phyloP scores from a whole-genome alignment of 345 rosid species.

The Noccaea bulbosa region DNA sequence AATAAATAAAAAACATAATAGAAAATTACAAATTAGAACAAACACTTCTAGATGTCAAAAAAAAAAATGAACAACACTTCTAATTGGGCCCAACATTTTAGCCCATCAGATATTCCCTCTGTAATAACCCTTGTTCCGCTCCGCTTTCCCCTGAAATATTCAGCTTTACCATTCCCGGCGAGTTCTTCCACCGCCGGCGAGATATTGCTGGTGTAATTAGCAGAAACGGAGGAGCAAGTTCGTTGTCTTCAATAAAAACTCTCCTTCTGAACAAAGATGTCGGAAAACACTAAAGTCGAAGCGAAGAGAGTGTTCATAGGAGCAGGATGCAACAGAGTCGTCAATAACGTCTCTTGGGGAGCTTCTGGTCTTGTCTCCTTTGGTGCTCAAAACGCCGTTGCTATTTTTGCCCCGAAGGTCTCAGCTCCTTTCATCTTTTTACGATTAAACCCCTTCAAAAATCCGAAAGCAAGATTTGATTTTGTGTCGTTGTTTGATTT shows the following conservation, averaged over 20 bases:
- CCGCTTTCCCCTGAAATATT: conserved; percentile 8
- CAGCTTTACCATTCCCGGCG: conserved; percentile 1
- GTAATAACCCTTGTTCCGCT: conserved; percentile 2
- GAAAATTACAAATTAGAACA: too few species aligned
- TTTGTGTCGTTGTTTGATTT: neutral
- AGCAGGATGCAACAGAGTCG: conserved; percentile 91
- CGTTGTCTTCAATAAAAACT: neutral
- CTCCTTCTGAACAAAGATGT: conserved; percentile 10
- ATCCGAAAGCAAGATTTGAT: conserved; percentile 16
- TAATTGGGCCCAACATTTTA: neutral
- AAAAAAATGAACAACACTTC: neutral
- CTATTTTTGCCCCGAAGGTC: conserved; percentile 78
- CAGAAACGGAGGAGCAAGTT: neutral
- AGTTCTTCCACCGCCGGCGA: conserved; percentile 18
- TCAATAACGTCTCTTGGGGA: conserved; percentile 94
- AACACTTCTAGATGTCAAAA: neutral
- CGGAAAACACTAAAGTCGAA: conserved; percentile 44
- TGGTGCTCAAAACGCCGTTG: conserved; percentile 87
- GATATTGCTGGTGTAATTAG: neutral
- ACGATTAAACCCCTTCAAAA: neutral
- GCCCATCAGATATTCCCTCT: neutral
- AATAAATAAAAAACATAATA: too few species aligned
- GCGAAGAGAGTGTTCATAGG: conserved; percentile 72
- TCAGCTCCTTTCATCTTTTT: conserved; percentile 14
- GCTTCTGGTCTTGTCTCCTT: conserved; percentile 75